phyloP scores from a whole-genome alignment of 1,139 yeast genomes.

The Petasospora fabianii region DNA sequence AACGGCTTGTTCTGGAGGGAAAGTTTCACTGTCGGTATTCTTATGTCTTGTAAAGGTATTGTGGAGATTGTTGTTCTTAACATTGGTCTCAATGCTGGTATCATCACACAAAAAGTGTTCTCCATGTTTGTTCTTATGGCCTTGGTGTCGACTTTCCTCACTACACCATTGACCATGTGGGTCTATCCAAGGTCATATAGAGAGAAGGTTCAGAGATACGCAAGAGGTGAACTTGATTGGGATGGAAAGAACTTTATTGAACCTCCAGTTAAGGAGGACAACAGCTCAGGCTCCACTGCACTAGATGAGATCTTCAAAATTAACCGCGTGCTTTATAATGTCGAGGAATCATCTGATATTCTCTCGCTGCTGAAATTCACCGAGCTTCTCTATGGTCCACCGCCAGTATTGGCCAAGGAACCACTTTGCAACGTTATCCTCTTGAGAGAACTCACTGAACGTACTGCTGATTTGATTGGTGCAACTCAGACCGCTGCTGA shows the following conservation, averaged over 20 bases:
- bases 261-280: constrained; percentile 7
- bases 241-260: constrained; percentile 28
- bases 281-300: constrained; percentile 13
- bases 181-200: constrained; percentile 61
- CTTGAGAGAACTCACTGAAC: constrained; percentile 54
- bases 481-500: constrained; percentile 43
- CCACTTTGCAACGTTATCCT: constrained; percentile 49
- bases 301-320: constrained; percentile 19
- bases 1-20: constrained; percentile 68
- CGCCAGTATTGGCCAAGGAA: constrained; percentile 4
- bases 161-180: constrained; percentile 65
- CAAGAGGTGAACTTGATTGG: constrained; percentile 41
- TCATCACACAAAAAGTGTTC: constrained; percentile 58
- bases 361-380: constrained; percentile 31
- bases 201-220: constrained; percentile 39
- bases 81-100: constrained; percentile 67
- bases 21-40: constrained; percentile 69
- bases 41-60: constrained; percentile 86
- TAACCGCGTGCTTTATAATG: constrained; percentile 29
- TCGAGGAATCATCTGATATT: constrained; percentile 24
- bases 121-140: constrained; percentile 86
- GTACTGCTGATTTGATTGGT: constrained; percentile 66
- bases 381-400: constrained; percentile 30
- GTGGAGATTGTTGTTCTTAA: constrained; percentile 77
- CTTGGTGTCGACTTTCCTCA: constrained; percentile 64